Base-by-base conservation (phyloP, 192 early-diverging fungal genomes). In the Coemansia sp. region DNA sequence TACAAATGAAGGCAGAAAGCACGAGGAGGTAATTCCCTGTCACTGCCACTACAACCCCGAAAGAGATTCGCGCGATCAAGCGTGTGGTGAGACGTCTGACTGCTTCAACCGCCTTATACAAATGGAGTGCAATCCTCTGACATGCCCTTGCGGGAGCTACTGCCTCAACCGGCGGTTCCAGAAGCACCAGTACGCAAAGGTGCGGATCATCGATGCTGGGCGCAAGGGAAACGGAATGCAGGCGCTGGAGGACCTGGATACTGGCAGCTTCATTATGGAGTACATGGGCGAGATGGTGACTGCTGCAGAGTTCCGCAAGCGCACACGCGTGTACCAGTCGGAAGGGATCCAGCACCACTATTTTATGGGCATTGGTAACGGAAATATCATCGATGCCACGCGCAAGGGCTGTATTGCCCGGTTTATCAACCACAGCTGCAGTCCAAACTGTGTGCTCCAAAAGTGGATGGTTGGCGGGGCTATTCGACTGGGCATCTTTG, bases 351-450 rank as follows among this genome's bases (percentile, higher is more conserved):
- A 90, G 73, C 96, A 99, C 67, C 97, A 98, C 74, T 99, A 99
- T 66, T 99, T 98, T 79, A 98, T 99, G 96, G 90, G 90, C 59
- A 78, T 98, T 13, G 91, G 93, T 58, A 85, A 89, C n/a, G 89
- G 94, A 68, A 95, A 95, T 85, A 86, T 96, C 48, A 97, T 99
- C 60, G 97, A 99, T 70, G 97, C 97, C 13, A 94, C 91, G 6
- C 87, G 90, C 59, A 93, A 90, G 59, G 97, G 97, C 16, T 95
- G 94, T 61, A 80, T 95, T 30, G 92, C 95, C 25, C 88, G 97
- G 25, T 99, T 98, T 67, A 95, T 99, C 77, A 99, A 99, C 79
- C 97, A 99, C 75, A 93, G 91, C 61, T 99, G 97, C 79, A 86
- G 86, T 29, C 95, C 97, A 21, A 99, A 99, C 74, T 94, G 95